phyloP scores from a whole-genome alignment of 495 filamentous ascomycete genomes.

The Mytilinidion resinicola region DNA sequence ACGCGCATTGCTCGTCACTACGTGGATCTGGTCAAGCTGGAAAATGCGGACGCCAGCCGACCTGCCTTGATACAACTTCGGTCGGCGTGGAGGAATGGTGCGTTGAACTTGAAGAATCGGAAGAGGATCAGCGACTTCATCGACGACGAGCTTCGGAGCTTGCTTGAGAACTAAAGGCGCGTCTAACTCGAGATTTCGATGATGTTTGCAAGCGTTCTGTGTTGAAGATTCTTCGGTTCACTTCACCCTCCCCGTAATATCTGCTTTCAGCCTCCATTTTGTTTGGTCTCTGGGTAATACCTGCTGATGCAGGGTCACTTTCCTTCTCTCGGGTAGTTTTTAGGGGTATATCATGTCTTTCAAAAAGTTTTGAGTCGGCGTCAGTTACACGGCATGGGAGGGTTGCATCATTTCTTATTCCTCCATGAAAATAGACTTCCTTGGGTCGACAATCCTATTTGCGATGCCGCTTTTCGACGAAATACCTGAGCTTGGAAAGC shows the following conservation, averaged over 20 bases:
- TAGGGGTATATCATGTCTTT: constrained; percentile 1
- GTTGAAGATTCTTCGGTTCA: constrained; percentile 8
- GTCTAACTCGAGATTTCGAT: not conserved
- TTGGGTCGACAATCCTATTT: constrained; percentile 13
- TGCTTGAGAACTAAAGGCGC: constrained; percentile 11
- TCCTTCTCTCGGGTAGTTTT: constrained; percentile 3
- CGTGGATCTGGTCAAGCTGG: constrained; percentile 44
- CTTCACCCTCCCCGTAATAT: not conserved
- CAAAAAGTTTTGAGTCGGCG: constrained; percentile 15
- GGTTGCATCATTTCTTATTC: constrained; percentile 13
- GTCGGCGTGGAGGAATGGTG: constrained; percentile 48
- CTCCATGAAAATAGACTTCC: constrained; percentile 23
- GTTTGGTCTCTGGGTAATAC: not conserved
- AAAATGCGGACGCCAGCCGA: constrained; percentile 34
- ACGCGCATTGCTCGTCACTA: constrained; percentile 50
- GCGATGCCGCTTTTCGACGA: constrained; percentile 16
- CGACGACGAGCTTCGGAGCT: constrained; percentile 16
- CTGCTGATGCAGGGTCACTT: not conserved
- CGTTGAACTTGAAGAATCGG: constrained; percentile 50
- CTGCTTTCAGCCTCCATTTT: not conserved
- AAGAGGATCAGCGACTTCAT: constrained; percentile 46
- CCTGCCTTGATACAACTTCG: constrained; percentile 47
- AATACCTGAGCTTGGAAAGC: constrained; percentile 24
- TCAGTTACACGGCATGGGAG: constrained; percentile 23
- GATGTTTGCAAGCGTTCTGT: constrained; percentile 7